Evolutionary conservation across 2,329 filamentous ascomycete genomes (phyloP).

Genomic region (Phyllosticta citriasiana): DNA sequence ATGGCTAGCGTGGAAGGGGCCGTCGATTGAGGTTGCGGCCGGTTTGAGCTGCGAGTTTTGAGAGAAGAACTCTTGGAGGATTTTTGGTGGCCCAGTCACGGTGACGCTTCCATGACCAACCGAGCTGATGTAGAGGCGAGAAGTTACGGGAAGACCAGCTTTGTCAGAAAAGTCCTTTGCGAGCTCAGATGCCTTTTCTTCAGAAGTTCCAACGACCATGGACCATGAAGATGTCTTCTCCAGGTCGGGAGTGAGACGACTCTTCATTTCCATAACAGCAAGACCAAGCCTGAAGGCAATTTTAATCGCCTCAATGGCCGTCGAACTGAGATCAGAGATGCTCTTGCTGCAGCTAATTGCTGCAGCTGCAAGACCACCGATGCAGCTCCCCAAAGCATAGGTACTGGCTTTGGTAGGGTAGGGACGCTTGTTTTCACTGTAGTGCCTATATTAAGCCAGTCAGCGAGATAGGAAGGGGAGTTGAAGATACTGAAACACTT

Average conservation of each 20-base stretch:
- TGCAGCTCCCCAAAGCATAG: background rate
- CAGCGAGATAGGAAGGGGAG: background rate
- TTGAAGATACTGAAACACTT: background rate
- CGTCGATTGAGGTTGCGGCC: slow-evolving; percentile 44
- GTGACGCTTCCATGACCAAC: slow-evolving; percentile 40
- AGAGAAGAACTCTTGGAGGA: slow-evolving; percentile 36
- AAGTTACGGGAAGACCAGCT: slow-evolving; percentile 10
- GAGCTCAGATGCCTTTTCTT: slow-evolving; percentile 1
- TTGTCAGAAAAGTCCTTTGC: slow-evolving; percentile 11
- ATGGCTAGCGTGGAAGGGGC: slow-evolving; percentile 48
- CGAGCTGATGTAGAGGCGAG: slow-evolving; percentile 42
- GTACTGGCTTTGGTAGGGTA: background rate
- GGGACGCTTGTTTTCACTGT: background rate
- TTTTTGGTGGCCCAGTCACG: slow-evolving; percentile 46
- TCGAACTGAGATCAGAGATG: slow-evolving; percentile 19
- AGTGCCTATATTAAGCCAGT: background rate
- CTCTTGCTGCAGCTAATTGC: slow-evolving; percentile 19
- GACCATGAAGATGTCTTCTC: background rate
- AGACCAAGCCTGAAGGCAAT: slow-evolving; percentile 23
- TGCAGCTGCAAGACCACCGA: background rate
- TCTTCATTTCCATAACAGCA: slow-evolving; percentile 11
- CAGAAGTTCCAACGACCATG: background rate
- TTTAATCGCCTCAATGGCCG: slow-evolving; percentile 21
- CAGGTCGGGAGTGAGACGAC: background rate
- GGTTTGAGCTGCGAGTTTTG: slow-evolving; percentile 33